These are phyloP conservation scores for Coniferiporia sulphurascens DNA, from an alignment of 1,284 basidiomycete species.

Conservation along the genomic window DNA sequence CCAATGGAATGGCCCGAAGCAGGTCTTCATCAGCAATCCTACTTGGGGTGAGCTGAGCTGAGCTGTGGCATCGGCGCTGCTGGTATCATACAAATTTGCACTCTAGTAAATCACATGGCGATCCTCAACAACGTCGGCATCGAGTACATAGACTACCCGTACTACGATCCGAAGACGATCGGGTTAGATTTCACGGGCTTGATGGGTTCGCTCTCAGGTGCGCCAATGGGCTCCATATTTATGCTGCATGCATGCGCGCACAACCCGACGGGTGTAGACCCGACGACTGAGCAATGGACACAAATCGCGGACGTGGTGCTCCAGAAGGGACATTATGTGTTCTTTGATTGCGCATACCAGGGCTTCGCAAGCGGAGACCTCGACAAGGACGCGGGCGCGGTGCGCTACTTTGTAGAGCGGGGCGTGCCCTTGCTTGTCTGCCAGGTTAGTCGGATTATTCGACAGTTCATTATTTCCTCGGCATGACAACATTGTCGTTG, in stretches of 20 bases:
- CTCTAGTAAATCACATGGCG: constrained; percentile 81
- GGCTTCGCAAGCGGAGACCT: constrained; percentile 87
- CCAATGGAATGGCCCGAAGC: constrained; percentile 59
- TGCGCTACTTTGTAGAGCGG: constrained; percentile 70
- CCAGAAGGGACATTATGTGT: constrained; percentile 78
- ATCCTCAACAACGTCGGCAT: constrained; percentile 86
- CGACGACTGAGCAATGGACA: constrained; percentile 86
- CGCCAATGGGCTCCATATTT: constrained; percentile 77
- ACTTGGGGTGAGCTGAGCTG: constrained; percentile 76
- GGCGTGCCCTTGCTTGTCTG: constrained; percentile 82
- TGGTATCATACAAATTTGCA: background rate
- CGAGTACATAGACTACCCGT: constrained; percentile 77
- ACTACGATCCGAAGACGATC: constrained; percentile 89
- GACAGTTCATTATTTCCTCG: no score
- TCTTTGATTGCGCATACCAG: constrained; percentile 96
- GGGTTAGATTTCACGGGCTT: constrained; percentile 82
- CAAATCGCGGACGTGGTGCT: constrained; percentile 73
- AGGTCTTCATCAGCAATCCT: constrained; percentile 82
- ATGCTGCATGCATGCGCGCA: constrained; percentile 93
- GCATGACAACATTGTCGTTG: background rate
- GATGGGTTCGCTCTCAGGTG: constrained; percentile 56
- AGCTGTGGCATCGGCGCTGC: background rate
- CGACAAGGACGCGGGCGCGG: constrained; percentile 71
- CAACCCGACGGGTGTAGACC: constrained; percentile 95
- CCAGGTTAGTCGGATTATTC: constrained; percentile 48